Evolutionary conservation across 495 filamentous ascomycete species (phyloP).

Genomic region (Hamigera avellanea): DNA sequence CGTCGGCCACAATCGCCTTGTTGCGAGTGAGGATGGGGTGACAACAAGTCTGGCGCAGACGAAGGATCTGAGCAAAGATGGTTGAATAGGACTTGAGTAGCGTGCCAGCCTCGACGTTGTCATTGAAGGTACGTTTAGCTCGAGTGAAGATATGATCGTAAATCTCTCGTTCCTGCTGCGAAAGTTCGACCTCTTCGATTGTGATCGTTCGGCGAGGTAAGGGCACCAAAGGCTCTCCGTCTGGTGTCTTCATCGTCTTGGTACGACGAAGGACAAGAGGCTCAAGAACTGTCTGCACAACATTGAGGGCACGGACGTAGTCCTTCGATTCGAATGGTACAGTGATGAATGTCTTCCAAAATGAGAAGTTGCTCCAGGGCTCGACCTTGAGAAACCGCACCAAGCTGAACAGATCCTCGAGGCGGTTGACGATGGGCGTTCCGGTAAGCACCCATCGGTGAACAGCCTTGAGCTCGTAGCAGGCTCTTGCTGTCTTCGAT

Average conservation of each 20-base stretch:
- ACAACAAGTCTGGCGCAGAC: constrained; percentile 88
- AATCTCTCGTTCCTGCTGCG: constrained; percentile 72
- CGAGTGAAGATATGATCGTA: constrained; percentile 80
- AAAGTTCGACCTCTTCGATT: constrained; percentile 78
- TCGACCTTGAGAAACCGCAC: constrained; percentile 88
- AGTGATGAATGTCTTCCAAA: constrained; percentile 98
- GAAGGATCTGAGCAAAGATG: constrained; percentile 92
- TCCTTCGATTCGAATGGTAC: constrained; percentile 92
- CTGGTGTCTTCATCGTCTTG: constrained; percentile 95
- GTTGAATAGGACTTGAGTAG: constrained; percentile 89
- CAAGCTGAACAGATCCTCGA: constrained; percentile 94
- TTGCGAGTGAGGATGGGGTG: constrained; percentile 85
- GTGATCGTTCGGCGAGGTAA: constrained; percentile 71
- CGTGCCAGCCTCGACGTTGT: constrained; percentile 82
- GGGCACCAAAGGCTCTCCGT: constrained; percentile 74
- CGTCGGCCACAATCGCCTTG: constrained; percentile 72
- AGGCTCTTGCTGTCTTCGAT: constrained; percentile 83
- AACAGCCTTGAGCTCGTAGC: constrained; percentile 72
- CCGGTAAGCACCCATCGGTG: constrained; percentile 94
- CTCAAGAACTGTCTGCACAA: constrained; percentile 93
- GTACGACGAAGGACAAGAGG: constrained; percentile 90
- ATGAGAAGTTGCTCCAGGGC: constrained; percentile 96
- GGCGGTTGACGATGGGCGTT: constrained; percentile 90
- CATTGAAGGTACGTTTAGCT: constrained; percentile 72
- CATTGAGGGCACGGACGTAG: constrained; percentile 84